These are phyloP conservation scores for Marchantia paleacea DNA, from an alignment of 225 moss, liverwort and hornwort genomes.

Conservation along the genomic window DNA sequence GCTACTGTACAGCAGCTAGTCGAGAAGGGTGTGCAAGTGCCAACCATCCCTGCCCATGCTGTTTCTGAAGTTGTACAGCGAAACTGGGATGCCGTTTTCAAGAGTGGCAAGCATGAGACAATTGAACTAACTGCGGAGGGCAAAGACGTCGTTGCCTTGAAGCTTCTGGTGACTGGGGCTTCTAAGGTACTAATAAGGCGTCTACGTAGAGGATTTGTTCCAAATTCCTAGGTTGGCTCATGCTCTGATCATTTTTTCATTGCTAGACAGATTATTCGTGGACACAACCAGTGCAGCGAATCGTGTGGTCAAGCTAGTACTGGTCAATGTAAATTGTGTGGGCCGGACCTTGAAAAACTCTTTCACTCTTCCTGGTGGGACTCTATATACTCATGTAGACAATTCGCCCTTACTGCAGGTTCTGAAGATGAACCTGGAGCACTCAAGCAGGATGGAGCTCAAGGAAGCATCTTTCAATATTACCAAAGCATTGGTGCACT, in stretches of 20 bases:
- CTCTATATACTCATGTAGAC: not conserved
- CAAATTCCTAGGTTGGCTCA: not conserved
- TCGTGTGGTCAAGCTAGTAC: no score
- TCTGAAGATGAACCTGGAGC: constrained; percentile 65
- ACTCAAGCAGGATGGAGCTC: constrained; percentile 70
- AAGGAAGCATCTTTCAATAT: constrained; percentile 81
- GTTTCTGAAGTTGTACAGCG: constrained; percentile 43
- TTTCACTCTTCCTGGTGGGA: not conserved
- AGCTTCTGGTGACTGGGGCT: constrained; percentile 66
- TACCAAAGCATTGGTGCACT: constrained; percentile 69
- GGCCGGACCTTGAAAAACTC: no score
- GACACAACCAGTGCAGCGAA: no score
- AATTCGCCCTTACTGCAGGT: constrained; percentile 38
- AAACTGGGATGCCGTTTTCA: constrained; percentile 86
- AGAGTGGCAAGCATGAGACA: constrained; percentile 68
- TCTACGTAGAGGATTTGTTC: not conserved
- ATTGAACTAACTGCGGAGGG: constrained; percentile 83
- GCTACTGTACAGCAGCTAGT: constrained; percentile 48
- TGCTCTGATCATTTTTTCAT: not conserved
- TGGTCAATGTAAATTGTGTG: no score
- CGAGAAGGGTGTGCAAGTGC: constrained; percentile 34
- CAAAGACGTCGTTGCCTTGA: constrained; percentile 64
- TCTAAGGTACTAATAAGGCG: constrained; percentile 53
- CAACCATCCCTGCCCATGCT: constrained; percentile 25
- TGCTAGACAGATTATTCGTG: no score